Base-by-base conservation (phyloP, 345 rosid species). In the Populus deltoides region DNA sequence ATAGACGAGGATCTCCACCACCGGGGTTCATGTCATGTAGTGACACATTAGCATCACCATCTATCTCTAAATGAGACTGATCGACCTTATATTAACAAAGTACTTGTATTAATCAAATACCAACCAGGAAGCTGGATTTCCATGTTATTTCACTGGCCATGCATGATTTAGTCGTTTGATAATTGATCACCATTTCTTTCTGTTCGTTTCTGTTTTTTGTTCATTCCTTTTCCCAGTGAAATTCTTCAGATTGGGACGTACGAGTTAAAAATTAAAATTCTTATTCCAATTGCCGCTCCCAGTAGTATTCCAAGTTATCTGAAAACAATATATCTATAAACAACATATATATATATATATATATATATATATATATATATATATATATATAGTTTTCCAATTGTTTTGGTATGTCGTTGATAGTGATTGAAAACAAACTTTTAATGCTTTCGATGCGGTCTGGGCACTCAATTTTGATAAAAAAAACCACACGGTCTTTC, bases 1-100 rank as follows among this genome's bases (percentile, higher is more conserved):
- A 88, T 20, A 83, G 98, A 75, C 90, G 87, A 68, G 92, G 90
- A 20, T 89, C 97, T 74, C 90, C 89, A 2, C 85, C 89, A 1
- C 89, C 78, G 0, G 89, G 87, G 47, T 79, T 80, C 15, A 39
- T 79, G 55, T 85, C 83, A 16, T 73, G 89, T 70, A 79, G 82
- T 17, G 93, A 89, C 41, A 85, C 79, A 53, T 85, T 88, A 65
- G 79, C 91, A 22, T 88, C 94, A 29, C 86, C 84, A 29, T 88
- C 92, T 74, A 85, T 83, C 41, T 81, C 92, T 2, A 88, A 85
- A 77, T 74, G 90, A 88, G 85, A 61, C 75, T 75, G 86, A 83
- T 79, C 72, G 62, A 25, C 39, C 18, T 76, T 12, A 63, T 16
- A 36, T 68, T 68, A 70, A 78, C 36, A 49, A 17, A 45, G 63